phyloP scores from a whole-genome alignment of 306 rosid genomes.

The Sechiopsis laciniata region DNA sequence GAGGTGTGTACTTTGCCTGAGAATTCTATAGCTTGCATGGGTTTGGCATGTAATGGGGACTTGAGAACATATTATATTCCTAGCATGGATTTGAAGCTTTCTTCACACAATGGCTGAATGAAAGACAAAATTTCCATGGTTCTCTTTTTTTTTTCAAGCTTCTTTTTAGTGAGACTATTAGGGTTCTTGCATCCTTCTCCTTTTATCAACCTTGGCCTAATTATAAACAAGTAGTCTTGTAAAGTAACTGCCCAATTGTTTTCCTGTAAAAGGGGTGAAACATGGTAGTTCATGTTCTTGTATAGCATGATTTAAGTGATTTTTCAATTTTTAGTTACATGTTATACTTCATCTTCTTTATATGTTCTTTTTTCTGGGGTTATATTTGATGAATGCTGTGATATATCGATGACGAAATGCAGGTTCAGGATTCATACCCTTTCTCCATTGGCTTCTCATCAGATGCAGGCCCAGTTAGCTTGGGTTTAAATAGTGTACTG shows the following conservation, averaged over 20 bases:
- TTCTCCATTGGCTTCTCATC: constrained; percentile 60
- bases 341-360: background rate
- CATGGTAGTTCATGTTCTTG: background rate
- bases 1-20: constrained; percentile 58
- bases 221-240: background rate
- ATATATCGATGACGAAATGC: constrained; percentile 15
- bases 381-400: constrained; percentile 1
- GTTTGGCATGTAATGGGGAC: background rate
- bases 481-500: constrained; percentile 44
- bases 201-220: background rate
- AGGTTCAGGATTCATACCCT: constrained; percentile 82
- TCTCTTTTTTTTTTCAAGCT: background rate
- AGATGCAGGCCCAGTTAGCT: constrained; percentile 48
- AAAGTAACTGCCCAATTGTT: background rate
- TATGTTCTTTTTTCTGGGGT: background rate
- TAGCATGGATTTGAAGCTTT: background rate
- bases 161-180: background rate
- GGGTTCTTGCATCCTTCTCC: constrained; percentile 12
- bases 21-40: constrained; percentile 16
- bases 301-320: background rate
- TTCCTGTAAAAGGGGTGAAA: background rate
- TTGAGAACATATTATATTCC: background rate
- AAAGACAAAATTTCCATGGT: constrained; percentile 4
- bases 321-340: background rate
- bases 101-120: background rate